phyloP scores from a whole-genome alignment of 2,329 filamentous ascomycete genomes.

The Pseudodiploospora longispora region DNA sequence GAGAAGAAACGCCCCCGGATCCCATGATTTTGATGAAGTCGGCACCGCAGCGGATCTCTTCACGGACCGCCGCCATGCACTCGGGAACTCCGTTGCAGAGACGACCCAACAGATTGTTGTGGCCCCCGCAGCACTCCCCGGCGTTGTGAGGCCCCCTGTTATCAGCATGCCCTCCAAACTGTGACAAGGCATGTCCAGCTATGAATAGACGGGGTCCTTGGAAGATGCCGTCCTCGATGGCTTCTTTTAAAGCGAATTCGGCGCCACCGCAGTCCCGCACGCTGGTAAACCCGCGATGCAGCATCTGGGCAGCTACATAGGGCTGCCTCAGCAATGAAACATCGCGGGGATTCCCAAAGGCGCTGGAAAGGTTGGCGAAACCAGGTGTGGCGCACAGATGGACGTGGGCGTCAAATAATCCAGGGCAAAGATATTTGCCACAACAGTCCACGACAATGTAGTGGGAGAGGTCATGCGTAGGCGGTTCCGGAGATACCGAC shows the following conservation, averaged over 20 bases:
- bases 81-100: slow-evolving; percentile 46
- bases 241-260: slow-evolving; percentile 42
- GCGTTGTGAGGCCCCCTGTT: slow-evolving; percentile 30
- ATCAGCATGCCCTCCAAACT: slow-evolving; percentile 52
- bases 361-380: slow-evolving; percentile 16
- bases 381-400: slow-evolving; percentile 23
- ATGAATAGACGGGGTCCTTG: slow-evolving; percentile 49
- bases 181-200: slow-evolving; percentile 42
- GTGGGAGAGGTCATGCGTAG: slow-evolving; percentile 14
- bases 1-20: slow-evolving; percentile 46
- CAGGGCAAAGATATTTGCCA: slow-evolving; percentile 21
- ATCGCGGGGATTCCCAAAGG: slow-evolving; percentile 21
- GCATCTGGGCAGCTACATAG: slow-evolving; percentile 39
- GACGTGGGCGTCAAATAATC: slow-evolving; percentile 24
- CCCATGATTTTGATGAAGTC: slow-evolving; percentile 58
- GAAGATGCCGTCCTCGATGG: slow-evolving; percentile 43
- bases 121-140: slow-evolving; percentile 36
- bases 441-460: slow-evolving; percentile 13
- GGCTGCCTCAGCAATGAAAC: slow-evolving; percentile 37
- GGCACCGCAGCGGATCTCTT: slow-evolving; percentile 45
- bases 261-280: slow-evolving; percentile 52
- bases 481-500: no score
- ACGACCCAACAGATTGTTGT: slow-evolving; percentile 26
- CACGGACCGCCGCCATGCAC: slow-evolving; percentile 42
- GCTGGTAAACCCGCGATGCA: slow-evolving; percentile 48